Evolutionary conservation across 2,329 filamentous ascomycete genomes (phyloP), one percentile per base, ranked within the genome.

Genomic region (Cordyceps militaris): DNA sequence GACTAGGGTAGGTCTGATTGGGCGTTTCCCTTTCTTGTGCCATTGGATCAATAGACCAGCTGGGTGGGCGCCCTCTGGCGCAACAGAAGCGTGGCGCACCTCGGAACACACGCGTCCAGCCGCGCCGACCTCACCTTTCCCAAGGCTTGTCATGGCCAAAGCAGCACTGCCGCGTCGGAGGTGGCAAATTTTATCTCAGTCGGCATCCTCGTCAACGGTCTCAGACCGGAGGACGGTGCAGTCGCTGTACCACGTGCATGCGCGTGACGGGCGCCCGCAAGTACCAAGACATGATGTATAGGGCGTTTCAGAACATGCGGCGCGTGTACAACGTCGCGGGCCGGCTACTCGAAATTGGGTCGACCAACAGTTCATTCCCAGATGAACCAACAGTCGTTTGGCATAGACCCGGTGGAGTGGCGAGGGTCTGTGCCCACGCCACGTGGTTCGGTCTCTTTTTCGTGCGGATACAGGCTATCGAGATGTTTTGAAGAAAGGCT

Each of bases 221-320:
- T 95, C 32, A 81, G 91, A 0, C 87, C 89, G 0, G 91, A 94
- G n/a, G 71, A 88, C 91, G 4, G 79, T 95, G 34, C 90, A 96
- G 74, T 88, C 84, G 63, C 87, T 86, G 70, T 96, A 95, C 78
- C 93, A 96, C 70, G 89, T 91, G 3, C 95, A 89, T 75, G 30
- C 84, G 90, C 52, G 81, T 87, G 0, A 95, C 91, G 0, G 85
- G 87, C 3, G 80, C 93, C 60, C 63, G 74, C 38, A 87, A 84
- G 73, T 96, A 92, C 71, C 87, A 89, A 69, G 86, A 92, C 60
- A 91, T 88, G 86, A 87, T 87, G 6, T 96, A 89, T 89, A 82
- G 87, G 46, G 89, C 84, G 0, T 94, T 93, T 70, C 66, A 80
- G 34, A 79, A 79, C 24, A 87, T 95, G 67, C 86, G 85, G 64